These are phyloP conservation scores for Lactarius deliciosus DNA, from an alignment of 768 basidiomycete genomes.

Conservation along the genomic window DNA sequence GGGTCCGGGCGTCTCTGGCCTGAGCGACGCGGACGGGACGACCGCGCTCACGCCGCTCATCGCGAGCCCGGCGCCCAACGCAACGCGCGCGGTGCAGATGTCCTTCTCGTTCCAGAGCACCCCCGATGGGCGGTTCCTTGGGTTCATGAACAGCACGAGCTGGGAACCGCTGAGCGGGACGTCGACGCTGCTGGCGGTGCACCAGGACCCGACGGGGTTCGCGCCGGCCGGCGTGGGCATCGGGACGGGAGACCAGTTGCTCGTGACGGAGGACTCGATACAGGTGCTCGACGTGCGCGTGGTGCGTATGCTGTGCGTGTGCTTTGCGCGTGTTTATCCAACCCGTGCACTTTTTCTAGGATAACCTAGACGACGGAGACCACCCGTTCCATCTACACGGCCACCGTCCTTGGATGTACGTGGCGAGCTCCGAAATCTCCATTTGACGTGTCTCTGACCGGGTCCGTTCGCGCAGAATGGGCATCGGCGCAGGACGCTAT, in stretches of 20 bases:
- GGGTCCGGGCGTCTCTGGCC: conserved; percentile 14
- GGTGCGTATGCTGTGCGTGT: conserved; percentile 3
- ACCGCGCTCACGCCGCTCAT: conserved; percentile 17
- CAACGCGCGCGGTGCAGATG: conserved; percentile 14
- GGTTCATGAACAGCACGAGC: conserved; percentile 26
- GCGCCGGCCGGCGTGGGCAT: conserved; percentile 1
- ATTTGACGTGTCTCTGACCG: not conserved
- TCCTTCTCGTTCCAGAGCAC: conserved; percentile 21
- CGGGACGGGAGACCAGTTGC: conserved; percentile 14
- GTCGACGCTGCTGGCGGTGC: conserved; percentile 23
- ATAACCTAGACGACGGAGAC: conserved; percentile 28
- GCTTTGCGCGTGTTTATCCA: not conserved
- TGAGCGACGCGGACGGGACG: conserved; percentile 14
- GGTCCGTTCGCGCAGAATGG: conserved; percentile 19
- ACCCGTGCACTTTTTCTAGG: not conserved
- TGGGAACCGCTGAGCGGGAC: conserved; percentile 21
- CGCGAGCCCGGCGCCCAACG: conserved; percentile 8
- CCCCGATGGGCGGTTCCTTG: conserved; percentile 18
- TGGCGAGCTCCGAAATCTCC: not conserved
- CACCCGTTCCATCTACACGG: conserved; percentile 28
- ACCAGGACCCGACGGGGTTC: conserved; percentile 6
- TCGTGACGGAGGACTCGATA: conserved; percentile 25
- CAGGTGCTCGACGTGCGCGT: conserved; percentile 24
- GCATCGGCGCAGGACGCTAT: conserved; percentile 21
- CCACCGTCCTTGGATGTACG: conserved; percentile 26